Percentiles rank a stretch among this genome's conserved stretches.
phyloP scores from a whole-genome alignment of 352 stramenopile species.

The Pythium pyrilobum region DNA sequence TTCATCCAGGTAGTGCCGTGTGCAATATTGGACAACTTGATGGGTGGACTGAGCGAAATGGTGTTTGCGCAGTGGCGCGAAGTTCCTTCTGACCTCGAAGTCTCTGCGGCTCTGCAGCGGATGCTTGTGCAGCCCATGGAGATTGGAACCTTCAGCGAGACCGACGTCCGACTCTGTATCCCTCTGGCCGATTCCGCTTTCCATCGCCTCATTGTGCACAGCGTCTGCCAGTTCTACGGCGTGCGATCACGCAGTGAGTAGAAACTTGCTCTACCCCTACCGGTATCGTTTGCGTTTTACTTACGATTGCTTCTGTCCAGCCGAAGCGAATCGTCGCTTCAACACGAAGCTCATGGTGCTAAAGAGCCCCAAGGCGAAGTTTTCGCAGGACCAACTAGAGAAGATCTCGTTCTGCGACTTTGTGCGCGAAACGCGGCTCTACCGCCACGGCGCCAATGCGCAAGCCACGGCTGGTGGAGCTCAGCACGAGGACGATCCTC shows the following conservation, averaged over 20 bases:
- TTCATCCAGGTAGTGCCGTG: constrained; percentile 57
- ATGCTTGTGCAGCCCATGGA: constrained; percentile 67
- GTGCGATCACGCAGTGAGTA: constrained; percentile 77
- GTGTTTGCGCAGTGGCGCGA: constrained; percentile 54
- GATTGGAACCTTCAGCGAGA: constrained; percentile 47
- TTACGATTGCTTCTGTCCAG: constrained; percentile 16
- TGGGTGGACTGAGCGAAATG: neutral
- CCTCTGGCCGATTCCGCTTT: constrained; percentile 80
- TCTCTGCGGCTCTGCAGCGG: constrained; percentile 45
- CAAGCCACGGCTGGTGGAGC: neutral
- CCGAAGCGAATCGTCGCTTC: constrained; percentile 56
- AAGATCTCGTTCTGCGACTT: constrained; percentile 74
- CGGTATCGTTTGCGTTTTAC: neutral
- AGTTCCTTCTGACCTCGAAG: constrained; percentile 65
- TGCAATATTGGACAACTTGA: neutral
- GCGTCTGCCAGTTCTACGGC: constrained; percentile 85
- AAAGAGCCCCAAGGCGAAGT: constrained; percentile 51
- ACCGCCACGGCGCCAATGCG: neutral
- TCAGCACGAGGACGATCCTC: constrained; percentile 22
- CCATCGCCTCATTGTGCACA: constrained; percentile 85
- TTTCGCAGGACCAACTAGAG: constrained; percentile 35
- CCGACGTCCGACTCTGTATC: constrained; percentile 62
- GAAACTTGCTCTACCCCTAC: neutral
- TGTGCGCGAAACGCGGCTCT: constrained; percentile 64
- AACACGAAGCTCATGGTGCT: constrained; percentile 84